A percentile compares a stretch with the other conserved stretches of the same genome.
phyloP scores from a whole-genome alignment of 1,139 yeast species.

The Petasospora fabianii region DNA sequence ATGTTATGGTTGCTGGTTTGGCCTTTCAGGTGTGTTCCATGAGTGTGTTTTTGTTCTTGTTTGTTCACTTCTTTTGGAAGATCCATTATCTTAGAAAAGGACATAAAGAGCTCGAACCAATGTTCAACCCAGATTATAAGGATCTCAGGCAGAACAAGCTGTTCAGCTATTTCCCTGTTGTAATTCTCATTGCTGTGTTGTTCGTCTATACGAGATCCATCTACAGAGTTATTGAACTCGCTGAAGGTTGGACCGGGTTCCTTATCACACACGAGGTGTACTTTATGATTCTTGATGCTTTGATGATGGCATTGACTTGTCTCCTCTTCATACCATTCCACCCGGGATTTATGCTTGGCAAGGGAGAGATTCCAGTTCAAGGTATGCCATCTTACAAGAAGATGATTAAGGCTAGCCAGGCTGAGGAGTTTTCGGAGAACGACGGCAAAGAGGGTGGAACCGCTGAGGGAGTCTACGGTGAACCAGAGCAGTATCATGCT shows the following conservation, averaged over 20 bases:
- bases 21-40: conserved; percentile 73
- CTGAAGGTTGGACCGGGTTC: conserved; percentile 36
- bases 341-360: conserved; percentile 42
- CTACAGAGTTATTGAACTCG: conserved; percentile 38
- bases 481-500: no score
- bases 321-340: conserved; percentile 51
- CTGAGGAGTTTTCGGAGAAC: no score
- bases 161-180: conserved; percentile 26
- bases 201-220: conserved; percentile 40
- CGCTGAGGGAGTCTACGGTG: no score
- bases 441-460: no score
- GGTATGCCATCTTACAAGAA: conserved; percentile 10
- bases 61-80: conserved; percentile 9
- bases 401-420: no score
- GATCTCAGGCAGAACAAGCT: conserved; percentile 7
- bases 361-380: conserved; percentile 7
- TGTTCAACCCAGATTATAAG: conserved; percentile 7
- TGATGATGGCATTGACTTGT: conserved; percentile 33
- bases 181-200: conserved; percentile 30
- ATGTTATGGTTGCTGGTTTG: conserved; percentile 78
- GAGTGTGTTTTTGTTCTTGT: conserved; percentile 47
- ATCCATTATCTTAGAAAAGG: conserved; percentile 6
- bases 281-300: conserved; percentile 36
- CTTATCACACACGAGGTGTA: conserved; percentile 36
- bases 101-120: conserved; percentile 9